Evolutionary conservation across 176 grass and related monocot species (phyloP), one percentile per base, ranked within the genome.

Genomic region (Aegilops bicornis): DNA sequence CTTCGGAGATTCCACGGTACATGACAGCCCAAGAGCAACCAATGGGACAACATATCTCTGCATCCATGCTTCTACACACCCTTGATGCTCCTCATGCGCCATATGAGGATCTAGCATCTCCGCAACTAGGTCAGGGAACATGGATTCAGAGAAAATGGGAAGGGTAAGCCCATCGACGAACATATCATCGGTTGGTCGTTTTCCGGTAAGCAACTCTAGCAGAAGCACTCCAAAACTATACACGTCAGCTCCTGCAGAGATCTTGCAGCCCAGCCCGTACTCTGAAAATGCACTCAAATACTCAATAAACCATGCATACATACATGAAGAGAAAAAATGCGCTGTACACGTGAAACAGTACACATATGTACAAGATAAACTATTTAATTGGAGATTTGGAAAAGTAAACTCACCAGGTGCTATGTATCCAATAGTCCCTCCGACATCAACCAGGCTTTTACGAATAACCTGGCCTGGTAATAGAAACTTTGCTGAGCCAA

Each of bases 191-290:
- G 76, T 80, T 0, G 87, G 87, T 2, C 14, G 40, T 25, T 66
- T 89, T 58, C 67, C 82, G 0, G 82, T 80, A 8, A 85, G 58
- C 43, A 89, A 80, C 47, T 89, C 82, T 7, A 89, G 43, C 0
- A 89, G 82, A 17, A 89, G 58, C 67, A 89, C 77, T n/a, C 87
- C 87, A 33, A 85, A 85, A 60, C 82, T 40, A 35, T 85, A 89
- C 1, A 80, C 76, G 7, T 89, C 87, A 16, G 42, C 82, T 24
- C 31, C 30, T 9, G 69, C 20, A 2, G 87, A 64, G 56, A 89
- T 79, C 63, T 80, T 2, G 9, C 54, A 23, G 4, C 87, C 87
- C 82, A 89, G 79, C 6, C 16, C 76, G 3, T 84, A 84, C 76
- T 89, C 87, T 89, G 64, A 6, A 72, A 72, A 84, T 77, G 35